Evolutionary conservation across 2,329 filamentous ascomycete genomes (phyloP).

Genomic region (Fonsecaea multimorphosa): DNA sequence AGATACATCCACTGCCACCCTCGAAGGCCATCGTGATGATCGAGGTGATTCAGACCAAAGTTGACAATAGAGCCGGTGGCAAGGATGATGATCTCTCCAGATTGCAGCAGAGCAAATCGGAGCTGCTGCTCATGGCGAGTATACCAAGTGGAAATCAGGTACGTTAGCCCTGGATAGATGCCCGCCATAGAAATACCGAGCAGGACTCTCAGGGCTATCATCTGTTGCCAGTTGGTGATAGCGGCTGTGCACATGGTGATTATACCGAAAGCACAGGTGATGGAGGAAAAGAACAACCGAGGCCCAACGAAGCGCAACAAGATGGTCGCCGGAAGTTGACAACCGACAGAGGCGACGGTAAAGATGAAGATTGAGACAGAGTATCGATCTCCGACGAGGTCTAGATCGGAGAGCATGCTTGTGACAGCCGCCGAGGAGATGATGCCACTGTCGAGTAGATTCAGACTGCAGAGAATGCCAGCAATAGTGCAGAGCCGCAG

Average conservation of each 20-base stretch:
- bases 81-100: constrained; percentile 61
- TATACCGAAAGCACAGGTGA: constrained; percentile 66
- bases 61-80: constrained; percentile 72
- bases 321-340: constrained; percentile 72
- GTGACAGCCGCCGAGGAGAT: constrained; percentile 73
- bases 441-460: constrained; percentile 72
- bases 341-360: constrained; percentile 70
- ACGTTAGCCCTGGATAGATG: constrained; percentile 53
- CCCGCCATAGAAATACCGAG: constrained; percentile 67
- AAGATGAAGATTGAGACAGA: constrained; percentile 76
- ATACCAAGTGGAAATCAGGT: constrained; percentile 64
- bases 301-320: constrained; percentile 70
- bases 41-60: constrained; percentile 69
- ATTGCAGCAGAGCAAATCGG: constrained; percentile 33
- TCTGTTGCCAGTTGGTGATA: constrained; percentile 69
- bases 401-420: constrained; percentile 68
- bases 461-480: constrained; percentile 71
- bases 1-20: constrained; percentile 75
- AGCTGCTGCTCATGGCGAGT: constrained; percentile 50
- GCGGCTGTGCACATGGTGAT: constrained; percentile 73
- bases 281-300: constrained; percentile 65
- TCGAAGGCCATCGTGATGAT: constrained; percentile 61
- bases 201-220: constrained; percentile 70
- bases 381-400: constrained; percentile 69
- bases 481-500: constrained; percentile 72